phyloP scores from a whole-genome alignment of 345 rosid species.

The Eucalyptus decipiens region DNA sequence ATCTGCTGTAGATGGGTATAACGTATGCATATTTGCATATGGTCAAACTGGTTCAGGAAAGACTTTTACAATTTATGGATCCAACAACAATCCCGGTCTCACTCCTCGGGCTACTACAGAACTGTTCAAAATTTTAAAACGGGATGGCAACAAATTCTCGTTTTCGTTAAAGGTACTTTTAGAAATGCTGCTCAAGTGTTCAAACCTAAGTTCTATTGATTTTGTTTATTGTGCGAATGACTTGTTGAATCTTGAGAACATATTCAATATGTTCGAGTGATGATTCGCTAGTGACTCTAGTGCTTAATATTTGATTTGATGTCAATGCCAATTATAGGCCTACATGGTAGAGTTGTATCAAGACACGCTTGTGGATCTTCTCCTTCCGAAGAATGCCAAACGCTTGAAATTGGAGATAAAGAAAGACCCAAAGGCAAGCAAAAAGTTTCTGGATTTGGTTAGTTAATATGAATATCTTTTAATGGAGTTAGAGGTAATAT shows the following conservation, averaged over 20 bases:
- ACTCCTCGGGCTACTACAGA: slow-evolving; percentile 88
- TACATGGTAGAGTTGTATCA: slow-evolving; percentile 96
- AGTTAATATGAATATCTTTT: neutral
- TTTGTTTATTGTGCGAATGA: neutral
- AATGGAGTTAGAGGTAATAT: neutral
- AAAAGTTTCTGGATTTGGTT: neutral
- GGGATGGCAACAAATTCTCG: slow-evolving; percentile 69
- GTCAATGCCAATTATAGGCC: slow-evolving; percentile 33
- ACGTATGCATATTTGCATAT: slow-evolving; percentile 94
- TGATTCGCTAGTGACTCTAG: too few relatives aligned
- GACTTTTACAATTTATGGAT: slow-evolving; percentile 92
- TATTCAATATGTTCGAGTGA: neutral
- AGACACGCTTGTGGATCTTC: slow-evolving; percentile 83
- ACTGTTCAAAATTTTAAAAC: slow-evolving; percentile 66
- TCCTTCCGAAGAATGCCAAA: slow-evolving; percentile 58
- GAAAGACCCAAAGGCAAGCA: slow-evolving; percentile 76
- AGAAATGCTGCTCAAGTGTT: neutral
- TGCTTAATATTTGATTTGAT: neutral
- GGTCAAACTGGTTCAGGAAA: slow-evolving; percentile 99
- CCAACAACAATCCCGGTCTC: slow-evolving; percentile 66
- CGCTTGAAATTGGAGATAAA: slow-evolving; percentile 82
- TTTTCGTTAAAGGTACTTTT: slow-evolving; percentile 71
- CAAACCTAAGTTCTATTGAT: neutral
- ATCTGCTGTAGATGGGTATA: slow-evolving; percentile 93
- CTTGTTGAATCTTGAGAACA: neutral